Evolutionary conservation across 2,329 filamentous ascomycete species (phyloP).

Genomic region (Chaetomium strumarium): DNA sequence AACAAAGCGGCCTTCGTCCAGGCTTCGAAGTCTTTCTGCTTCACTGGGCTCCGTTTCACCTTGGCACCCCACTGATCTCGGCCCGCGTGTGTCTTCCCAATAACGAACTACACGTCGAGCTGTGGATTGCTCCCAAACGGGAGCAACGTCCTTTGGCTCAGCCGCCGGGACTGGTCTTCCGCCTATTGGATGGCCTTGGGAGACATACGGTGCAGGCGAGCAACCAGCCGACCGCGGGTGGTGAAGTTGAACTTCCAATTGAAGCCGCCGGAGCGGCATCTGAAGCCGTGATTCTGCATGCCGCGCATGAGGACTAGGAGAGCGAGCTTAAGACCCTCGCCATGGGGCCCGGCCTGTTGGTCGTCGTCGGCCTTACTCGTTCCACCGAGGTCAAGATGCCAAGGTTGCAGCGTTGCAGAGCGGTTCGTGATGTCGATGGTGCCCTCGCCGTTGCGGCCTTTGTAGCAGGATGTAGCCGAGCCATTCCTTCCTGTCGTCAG

Average conservation of each 20-base stretch:
- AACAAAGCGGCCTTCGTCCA: conserved; percentile 7
- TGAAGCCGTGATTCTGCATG: conserved; percentile 26
- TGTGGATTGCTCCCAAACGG: conserved; percentile 11
- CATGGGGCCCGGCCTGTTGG: conserved; percentile 27
- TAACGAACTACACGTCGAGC: conserved; percentile 23
- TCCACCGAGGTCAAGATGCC: conserved; percentile 28
- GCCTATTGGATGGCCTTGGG: background rate
- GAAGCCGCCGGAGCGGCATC: conserved; percentile 25
- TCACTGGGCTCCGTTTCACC: conserved; percentile 10
- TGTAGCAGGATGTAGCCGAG: conserved; percentile 31
- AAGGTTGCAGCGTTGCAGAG: conserved; percentile 27
- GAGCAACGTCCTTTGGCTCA: conserved; percentile 8
- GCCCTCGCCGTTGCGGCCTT: conserved; percentile 20
- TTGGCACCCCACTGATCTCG: conserved; percentile 13
- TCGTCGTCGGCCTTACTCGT: conserved; percentile 23
- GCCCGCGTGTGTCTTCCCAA: conserved; percentile 18
- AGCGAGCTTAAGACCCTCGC: conserved; percentile 29
- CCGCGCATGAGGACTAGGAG: conserved; percentile 27
- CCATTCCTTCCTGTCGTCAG: conserved; percentile 12
- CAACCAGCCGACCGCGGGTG: conserved; percentile 21
- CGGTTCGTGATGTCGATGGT: conserved; percentile 29
- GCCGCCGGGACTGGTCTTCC: background rate
- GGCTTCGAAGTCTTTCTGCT: background rate
- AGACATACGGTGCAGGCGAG: conserved; percentile 8
- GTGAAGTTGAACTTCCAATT: conserved; percentile 30